phyloP scores from a whole-genome alignment of 345 rosid genomes.

The Balakata baccata region DNA sequence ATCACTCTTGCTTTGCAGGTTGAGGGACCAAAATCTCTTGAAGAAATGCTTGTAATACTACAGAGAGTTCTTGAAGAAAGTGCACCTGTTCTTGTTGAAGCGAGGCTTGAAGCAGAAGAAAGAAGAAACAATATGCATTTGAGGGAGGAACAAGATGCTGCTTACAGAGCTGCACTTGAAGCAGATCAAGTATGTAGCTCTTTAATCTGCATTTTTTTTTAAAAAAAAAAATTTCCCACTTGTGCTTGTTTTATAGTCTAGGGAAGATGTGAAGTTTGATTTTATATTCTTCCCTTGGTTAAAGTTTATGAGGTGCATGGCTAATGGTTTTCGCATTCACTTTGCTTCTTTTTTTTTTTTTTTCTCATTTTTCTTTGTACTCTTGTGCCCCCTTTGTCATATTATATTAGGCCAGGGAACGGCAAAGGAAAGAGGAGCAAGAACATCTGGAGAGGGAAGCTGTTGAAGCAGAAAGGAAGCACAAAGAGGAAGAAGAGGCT shows the following conservation, averaged over 20 bases:
- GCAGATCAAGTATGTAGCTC: constrained; percentile 76
- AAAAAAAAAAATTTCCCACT: too few species aligned
- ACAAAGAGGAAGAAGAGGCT: constrained; percentile 88
- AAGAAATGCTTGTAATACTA: constrained; percentile 63
- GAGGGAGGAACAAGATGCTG: constrained; percentile 99
- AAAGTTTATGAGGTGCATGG: background rate
- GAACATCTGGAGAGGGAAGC: constrained; percentile 84
- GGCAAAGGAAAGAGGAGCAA: constrained; percentile 76
- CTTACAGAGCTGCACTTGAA: constrained; percentile 95
- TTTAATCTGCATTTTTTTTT: background rate
- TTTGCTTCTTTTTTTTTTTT: background rate
- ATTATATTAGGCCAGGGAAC: constrained; percentile 73
- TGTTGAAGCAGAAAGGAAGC: constrained; percentile 87
- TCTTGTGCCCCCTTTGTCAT: background rate
- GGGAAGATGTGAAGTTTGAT: background rate
- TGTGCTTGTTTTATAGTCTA: background rate
- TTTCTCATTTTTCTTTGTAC: background rate
- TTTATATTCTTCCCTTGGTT: background rate
- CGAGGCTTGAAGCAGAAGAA: constrained; percentile 93
- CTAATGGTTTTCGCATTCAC: background rate
- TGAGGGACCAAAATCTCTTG: constrained; percentile 89
- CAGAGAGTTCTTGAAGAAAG: constrained; percentile 98
- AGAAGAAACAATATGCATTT: constrained; percentile 71
- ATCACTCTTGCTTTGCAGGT: constrained; percentile 42
- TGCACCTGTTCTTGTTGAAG: constrained; percentile 73